Percentiles rank a stretch among this genome's conserved stretches.
These are phyloP conservation scores for Fusarium sp. DNA, from an alignment of 2,329 filamentous ascomycete species.

Conservation along the genomic window DNA sequence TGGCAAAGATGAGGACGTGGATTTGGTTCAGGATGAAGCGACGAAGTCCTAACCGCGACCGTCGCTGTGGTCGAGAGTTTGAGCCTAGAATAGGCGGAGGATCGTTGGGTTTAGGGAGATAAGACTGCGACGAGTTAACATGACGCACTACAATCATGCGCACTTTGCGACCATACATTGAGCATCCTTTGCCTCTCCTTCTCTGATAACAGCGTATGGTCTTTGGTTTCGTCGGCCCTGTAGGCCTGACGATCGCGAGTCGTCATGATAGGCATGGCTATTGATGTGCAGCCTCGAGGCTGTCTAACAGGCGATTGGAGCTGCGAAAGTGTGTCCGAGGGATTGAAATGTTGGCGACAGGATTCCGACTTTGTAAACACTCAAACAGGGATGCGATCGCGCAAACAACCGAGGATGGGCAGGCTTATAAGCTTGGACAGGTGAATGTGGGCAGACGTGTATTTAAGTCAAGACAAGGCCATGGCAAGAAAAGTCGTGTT, in stretches of 20 bases:
- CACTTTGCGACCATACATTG: constrained; percentile 41
- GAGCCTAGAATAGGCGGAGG: constrained; percentile 36
- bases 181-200: constrained; percentile 51
- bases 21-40: constrained; percentile 70
- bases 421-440: constrained; percentile 39
- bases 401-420: constrained; percentile 12
- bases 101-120: constrained; percentile 49
- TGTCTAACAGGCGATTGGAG: constrained; percentile 30
- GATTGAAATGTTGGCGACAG: neutral
- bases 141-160: neutral
- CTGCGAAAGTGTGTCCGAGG: neutral
- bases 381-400: constrained; percentile 9
- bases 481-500: constrained; percentile 31
- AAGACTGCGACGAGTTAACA: constrained; percentile 43
- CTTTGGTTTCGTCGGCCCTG: constrained; percentile 50
- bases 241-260: constrained; percentile 52
- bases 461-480: constrained; percentile 22
- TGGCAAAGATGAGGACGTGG: constrained; percentile 72
- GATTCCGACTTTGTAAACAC: neutral
- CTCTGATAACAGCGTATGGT: constrained; percentile 49
- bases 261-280: constrained; percentile 48
- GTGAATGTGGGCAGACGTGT: constrained; percentile 35
- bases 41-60: constrained; percentile 65
- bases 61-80: constrained; percentile 39
- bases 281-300: constrained; percentile 43